phyloP scores from a whole-genome alignment of 2,329 filamentous ascomycete genomes.

The Davidsoniella virescens region DNA sequence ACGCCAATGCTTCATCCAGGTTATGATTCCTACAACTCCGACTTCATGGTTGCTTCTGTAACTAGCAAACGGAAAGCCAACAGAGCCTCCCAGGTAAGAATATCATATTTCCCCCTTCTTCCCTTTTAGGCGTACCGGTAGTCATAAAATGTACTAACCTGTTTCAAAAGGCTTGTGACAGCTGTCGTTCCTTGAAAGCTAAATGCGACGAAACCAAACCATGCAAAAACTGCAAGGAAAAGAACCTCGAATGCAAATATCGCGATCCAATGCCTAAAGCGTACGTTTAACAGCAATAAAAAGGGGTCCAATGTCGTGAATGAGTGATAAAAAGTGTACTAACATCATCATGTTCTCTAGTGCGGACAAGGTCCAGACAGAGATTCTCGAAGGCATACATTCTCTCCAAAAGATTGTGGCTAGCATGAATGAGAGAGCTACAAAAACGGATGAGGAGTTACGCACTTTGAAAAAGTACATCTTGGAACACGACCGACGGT shows the following conservation, averaged over 20 bases:
- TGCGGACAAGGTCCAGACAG: constrained; percentile 43
- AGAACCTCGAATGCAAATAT: constrained; percentile 70
- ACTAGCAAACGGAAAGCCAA: constrained; percentile 44
- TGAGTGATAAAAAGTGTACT: neutral
- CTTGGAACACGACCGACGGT: constrained; percentile 1
- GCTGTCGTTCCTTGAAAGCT: constrained; percentile 71
- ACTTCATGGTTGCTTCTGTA: neutral
- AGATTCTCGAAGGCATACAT: constrained; percentile 40
- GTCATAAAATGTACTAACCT: constrained; percentile 12
- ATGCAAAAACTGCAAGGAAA: constrained; percentile 77
- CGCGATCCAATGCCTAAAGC: constrained; percentile 83
- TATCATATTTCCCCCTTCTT: neutral
- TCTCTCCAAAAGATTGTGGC: constrained; percentile 21
- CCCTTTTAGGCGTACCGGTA: neutral
- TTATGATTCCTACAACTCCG: neutral
- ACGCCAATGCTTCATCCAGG: constrained; percentile 8
- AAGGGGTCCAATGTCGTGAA: neutral
- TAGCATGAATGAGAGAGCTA: neutral
- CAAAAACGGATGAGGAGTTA: constrained; percentile 6
- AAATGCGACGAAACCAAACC: constrained; percentile 82
- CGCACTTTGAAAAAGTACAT: constrained; percentile 14
- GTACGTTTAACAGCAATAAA: constrained; percentile 31
- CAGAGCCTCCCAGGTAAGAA: constrained; percentile 42
- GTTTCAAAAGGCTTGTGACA: constrained; percentile 63
- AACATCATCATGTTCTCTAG: constrained; percentile 18